Conservation (phyloP, 176 grass and related monocot species). For the Secale cereale region DNA sequence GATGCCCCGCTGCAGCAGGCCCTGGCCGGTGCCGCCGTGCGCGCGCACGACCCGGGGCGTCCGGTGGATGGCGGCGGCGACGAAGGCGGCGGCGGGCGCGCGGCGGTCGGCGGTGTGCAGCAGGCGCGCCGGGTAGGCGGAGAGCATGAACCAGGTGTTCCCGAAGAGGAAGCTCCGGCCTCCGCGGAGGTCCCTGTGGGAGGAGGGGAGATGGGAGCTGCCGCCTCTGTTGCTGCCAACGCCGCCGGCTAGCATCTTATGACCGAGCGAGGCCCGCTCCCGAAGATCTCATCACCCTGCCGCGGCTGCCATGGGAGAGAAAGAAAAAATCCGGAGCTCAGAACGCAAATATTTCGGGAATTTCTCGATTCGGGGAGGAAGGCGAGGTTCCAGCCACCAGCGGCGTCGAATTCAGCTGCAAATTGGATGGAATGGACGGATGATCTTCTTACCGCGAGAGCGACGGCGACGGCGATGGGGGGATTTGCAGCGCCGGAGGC, state of each 20-base stretch:
- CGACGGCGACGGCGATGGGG: background rate
- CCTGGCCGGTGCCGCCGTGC: constrained; percentile 43
- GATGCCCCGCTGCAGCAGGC: constrained; percentile 48
- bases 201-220: constrained; percentile 40
- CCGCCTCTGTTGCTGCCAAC: background rate
- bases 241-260: constrained; percentile 48
- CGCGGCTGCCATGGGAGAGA: background rate
- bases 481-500: background rate
- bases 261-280: constrained; percentile 30
- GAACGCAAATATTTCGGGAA: background rate
- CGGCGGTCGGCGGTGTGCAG: constrained; percentile 49
- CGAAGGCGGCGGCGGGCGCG: constrained; percentile 38
- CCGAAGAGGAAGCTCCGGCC: constrained; percentile 69
- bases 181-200: constrained; percentile 39
- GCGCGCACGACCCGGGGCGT: constrained; percentile 39
- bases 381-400: background rate
- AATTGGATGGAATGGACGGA: background rate
- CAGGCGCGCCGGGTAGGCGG: constrained; percentile 44
- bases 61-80: constrained; percentile 38
- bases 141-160: constrained; percentile 80
- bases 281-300: constrained; percentile 51
- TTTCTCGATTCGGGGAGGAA: background rate
- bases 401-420: background rate
- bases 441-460: constrained; percentile 27
- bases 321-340: background rate